These are phyloP conservation scores for Solanum chiquidenum DNA, from an alignment of 257 asterid species.

Conservation along the genomic window DNA sequence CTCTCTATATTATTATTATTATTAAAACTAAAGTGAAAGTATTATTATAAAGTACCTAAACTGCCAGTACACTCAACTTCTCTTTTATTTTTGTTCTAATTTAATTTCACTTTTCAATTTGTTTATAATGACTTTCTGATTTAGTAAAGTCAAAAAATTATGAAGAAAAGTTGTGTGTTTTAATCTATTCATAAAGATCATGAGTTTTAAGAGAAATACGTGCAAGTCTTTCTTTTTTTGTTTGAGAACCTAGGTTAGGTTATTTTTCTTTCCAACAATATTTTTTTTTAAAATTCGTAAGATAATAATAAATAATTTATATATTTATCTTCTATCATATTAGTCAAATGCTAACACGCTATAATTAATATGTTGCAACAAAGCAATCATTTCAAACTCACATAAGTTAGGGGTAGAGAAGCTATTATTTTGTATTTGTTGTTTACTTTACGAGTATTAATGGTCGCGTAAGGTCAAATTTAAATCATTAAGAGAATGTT, in stretches of 20 bases:
- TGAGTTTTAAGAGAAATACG: background rate
- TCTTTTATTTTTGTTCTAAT: background rate
- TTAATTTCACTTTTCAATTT: background rate
- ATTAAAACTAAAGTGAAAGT: background rate
- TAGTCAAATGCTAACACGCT: background rate
- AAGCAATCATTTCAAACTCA: background rate
- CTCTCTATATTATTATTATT: background rate
- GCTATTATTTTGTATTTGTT: background rate
- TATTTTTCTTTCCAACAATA: background rate
- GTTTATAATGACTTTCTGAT: background rate
- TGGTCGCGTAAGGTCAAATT: too few relatives aligned
- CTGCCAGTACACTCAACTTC: background rate
- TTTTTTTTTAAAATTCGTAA: background rate
- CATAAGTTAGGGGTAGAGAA: background rate
- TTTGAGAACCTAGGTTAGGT: background rate
- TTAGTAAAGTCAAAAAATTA: background rate
- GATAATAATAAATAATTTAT: background rate
- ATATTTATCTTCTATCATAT: background rate
- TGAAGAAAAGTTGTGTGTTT: background rate
- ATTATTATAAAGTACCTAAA: background rate
- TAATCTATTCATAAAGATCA: background rate
- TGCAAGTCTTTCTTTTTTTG: background rate
- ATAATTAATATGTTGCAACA: background rate
- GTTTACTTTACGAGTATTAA: too few relatives aligned
- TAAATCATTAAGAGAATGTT: too few relatives aligned